Evolutionary conservation across 1,284 basidiomycete genomes (phyloP), one percentile per base, ranked within the genome.

Genomic region (Papiliotrema terrestris): DNA sequence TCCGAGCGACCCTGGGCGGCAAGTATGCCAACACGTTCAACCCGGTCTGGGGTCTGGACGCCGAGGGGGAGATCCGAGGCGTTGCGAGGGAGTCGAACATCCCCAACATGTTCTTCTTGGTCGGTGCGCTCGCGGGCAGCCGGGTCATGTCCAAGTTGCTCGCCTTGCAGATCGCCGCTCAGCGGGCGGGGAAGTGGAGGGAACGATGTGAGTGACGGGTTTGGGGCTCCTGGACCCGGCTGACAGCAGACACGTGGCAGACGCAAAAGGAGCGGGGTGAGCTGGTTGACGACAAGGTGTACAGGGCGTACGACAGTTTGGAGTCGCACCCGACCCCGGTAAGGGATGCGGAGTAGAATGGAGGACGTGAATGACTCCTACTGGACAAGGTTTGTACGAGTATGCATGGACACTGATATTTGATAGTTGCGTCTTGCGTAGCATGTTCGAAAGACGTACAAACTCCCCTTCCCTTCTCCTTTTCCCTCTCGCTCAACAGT

Each of bases 91-190:
- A 82, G 58, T 67, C 79, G 20, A 83, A 83, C 8, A 70, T 83
- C 1, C 78, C 78, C 3, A 55, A 61, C 50, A 35, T 56, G 14
- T 59, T 47, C 57, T 63, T 58, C 49, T 35, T 52, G 29, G 55
- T 66, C 79, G 83, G 83, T 0, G 83, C 80, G 59, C 71, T 86
- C 15, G 80, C 80, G 0, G 64, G 81, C 51, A 80, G 80, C 52
- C 77, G 85, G 2, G 82, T 83, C 71, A 78, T 83, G 62, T 82
- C 83, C 2, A 83, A 81, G 57, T 80, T 83, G 58, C 59, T 86
- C 22, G 83, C 84, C 0, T 72, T 86, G 19, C 83, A 83, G 69
- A 84, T 86, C 66, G 81, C 84, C 62, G 83, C 82, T 3, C 81
- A 82, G 58, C 80, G 83, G 61, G 81, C 82, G 59, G 80, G 80